These are phyloP conservation scores for Dipteronia sinensis DNA, from an alignment of 345 rosid species.

Conservation along the genomic window DNA sequence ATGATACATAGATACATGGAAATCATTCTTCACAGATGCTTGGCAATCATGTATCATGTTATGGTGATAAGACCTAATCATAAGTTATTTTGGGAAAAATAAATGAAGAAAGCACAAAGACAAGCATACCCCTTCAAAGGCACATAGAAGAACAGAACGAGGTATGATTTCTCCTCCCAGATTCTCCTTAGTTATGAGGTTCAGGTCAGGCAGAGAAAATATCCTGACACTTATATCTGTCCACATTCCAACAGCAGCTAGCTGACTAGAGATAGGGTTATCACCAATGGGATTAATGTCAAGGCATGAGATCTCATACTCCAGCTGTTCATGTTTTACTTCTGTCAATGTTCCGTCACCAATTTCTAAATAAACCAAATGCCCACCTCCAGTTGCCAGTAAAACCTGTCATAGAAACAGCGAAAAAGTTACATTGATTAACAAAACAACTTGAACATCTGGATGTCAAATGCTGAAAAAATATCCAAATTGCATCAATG, in stretches of 20 bases:
- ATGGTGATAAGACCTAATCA: background rate
- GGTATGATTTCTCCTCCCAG: conserved; percentile 97
- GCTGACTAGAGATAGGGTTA: conserved; percentile 66
- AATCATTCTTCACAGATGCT: background rate
- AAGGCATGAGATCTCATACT: conserved; percentile 90
- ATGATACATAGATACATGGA: background rate
- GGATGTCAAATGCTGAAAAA: background rate
- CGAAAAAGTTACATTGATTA: background rate
- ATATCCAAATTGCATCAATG: background rate
- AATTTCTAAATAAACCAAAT: conserved; percentile 88
- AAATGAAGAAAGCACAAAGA: conserved; percentile 8
- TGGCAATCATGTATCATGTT: background rate
- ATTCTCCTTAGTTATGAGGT: conserved; percentile 76
- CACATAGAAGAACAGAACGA: conserved; percentile 86
- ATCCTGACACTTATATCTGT: conserved; percentile 86
- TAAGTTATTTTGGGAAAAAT: background rate
- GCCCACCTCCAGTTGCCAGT: conserved; percentile 96
- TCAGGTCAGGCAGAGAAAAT: conserved; percentile 79
- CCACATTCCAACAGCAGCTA: conserved; percentile 99
- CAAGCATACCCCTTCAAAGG: conserved; percentile 89
- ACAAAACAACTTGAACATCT: conserved; percentile 1
- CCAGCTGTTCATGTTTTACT: conserved; percentile 69
- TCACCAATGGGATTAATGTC: conserved; percentile 92
- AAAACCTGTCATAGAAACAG: conserved; percentile 58
- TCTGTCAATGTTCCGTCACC: conserved; percentile 77